phyloP scores from a whole-genome alignment of 805 yeast species.

The Brettanomyces bruxellensis region DNA sequence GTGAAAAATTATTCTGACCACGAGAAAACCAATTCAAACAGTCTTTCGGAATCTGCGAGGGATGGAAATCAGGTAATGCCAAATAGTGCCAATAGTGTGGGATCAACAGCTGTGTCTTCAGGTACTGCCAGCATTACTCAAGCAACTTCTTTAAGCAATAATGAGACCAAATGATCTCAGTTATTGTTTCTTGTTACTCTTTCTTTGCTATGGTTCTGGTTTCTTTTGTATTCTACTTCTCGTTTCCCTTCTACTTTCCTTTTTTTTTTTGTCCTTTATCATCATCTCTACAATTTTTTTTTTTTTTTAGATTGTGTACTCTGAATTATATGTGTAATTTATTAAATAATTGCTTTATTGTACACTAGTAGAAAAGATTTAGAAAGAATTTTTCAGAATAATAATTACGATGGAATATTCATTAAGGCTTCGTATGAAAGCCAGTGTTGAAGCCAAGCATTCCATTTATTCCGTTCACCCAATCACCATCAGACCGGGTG shows the following conservation, averaged over 20 bases:
- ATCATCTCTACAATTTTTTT: no score
- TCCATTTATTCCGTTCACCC: conserved; percentile 87
- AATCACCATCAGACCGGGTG: conserved; percentile 73
- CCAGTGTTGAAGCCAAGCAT: conserved; percentile 82
- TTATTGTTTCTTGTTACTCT: no score
- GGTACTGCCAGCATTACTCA: not conserved
- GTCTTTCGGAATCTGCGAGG: conserved; percentile 16
- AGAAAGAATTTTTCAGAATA: not conserved
- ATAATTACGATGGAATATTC: not conserved
- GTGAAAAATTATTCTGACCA: conserved; percentile 17
- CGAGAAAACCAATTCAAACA: conserved; percentile 18
- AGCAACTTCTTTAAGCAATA: not conserved
- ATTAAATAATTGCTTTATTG: no score
- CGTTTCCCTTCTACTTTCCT: no score
- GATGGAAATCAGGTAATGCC: not conserved
- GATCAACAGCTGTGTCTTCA: not conserved
- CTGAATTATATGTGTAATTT: not conserved
- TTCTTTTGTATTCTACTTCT: no score
- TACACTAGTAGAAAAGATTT: not conserved
- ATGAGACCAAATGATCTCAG: not conserved
- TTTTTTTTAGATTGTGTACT: conserved; percentile 1
- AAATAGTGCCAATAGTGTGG: not conserved
- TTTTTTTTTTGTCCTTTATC: no score
- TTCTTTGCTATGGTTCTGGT: no score
- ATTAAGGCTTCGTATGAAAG: conserved; percentile 34